phyloP scores from a whole-genome alignment of 2,329 filamentous ascomycete species.

The Fusarium sarcochroum region DNA sequence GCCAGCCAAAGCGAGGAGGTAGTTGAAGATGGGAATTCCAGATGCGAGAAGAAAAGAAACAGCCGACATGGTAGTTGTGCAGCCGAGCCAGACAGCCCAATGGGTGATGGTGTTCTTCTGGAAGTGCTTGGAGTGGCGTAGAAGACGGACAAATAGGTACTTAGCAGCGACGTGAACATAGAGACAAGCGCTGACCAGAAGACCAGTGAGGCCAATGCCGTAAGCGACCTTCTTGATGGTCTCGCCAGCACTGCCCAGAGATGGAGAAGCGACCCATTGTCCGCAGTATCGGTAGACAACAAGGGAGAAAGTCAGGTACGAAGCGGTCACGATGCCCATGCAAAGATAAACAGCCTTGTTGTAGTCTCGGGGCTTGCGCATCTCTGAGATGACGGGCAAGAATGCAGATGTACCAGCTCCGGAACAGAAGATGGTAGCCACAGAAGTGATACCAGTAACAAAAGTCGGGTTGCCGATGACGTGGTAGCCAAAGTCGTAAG shows the following conservation, averaged over 20 bases:
- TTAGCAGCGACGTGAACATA: constrained; percentile 58
- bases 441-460: constrained; percentile 66
- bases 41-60: constrained; percentile 44
- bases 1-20: constrained; percentile 52
- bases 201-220: constrained; percentile 50
- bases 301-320: constrained; percentile 50
- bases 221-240: constrained; percentile 53
- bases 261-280: constrained; percentile 49
- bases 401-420: constrained; percentile 57
- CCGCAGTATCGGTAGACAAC: constrained; percentile 53
- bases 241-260: constrained; percentile 48
- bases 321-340: constrained; percentile 43
- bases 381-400: constrained; percentile 67
- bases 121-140: constrained; percentile 55
- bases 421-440: constrained; percentile 61
- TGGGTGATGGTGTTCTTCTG: constrained; percentile 54
- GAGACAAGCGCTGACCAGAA: constrained; percentile 51
- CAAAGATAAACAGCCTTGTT: constrained; percentile 46
- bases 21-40: constrained; percentile 50
- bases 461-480: constrained; percentile 67
- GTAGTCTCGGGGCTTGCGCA: constrained; percentile 54
- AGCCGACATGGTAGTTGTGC: constrained; percentile 42
- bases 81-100: constrained; percentile 56
- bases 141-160: constrained; percentile 57
- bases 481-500: constrained; percentile 68